Evolutionary conservation across 1,284 basidiomycete species (phyloP).

Genomic region (Heterobasidion irregulare): DNA sequence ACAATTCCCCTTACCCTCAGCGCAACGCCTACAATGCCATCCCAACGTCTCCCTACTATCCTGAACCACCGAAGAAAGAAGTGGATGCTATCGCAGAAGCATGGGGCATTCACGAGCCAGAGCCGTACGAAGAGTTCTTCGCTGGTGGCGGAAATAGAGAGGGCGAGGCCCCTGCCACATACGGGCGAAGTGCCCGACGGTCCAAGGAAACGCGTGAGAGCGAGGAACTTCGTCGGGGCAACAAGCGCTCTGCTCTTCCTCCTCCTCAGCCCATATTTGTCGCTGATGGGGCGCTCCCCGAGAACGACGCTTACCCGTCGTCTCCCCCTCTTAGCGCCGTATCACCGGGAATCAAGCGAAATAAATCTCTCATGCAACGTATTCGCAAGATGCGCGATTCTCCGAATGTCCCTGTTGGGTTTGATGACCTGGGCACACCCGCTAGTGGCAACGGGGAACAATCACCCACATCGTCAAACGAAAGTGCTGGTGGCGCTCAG

Average conservation of each 20-base stretch:
- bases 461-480: slow-evolving; percentile 39
- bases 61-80: slow-evolving; percentile 61
- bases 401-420: slow-evolving; percentile 68
- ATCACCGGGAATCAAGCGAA: slow-evolving; percentile 51
- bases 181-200: slow-evolving; percentile 15
- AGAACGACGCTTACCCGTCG: slow-evolving; percentile 21
- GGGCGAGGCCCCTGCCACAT: slow-evolving; percentile 47
- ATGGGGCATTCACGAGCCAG: slow-evolving; percentile 83
- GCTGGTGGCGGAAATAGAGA: slow-evolving; percentile 48
- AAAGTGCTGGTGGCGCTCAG: slow-evolving; percentile 19
- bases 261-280: slow-evolving; percentile 77
- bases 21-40: slow-evolving; percentile 24
- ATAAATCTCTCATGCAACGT: slow-evolving; percentile 75
- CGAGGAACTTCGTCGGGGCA: slow-evolving; percentile 5
- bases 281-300: slow-evolving; percentile 34
- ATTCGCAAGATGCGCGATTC: slow-evolving; percentile 78
- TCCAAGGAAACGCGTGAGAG: slow-evolving; percentile 12
- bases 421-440: slow-evolving; percentile 24
- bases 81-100: slow-evolving; percentile 78
- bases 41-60: slow-evolving; percentile 33
- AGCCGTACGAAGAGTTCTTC: slow-evolving; percentile 81
- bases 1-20: slow-evolving; percentile 43
- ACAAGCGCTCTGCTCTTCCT: slow-evolving; percentile 44
- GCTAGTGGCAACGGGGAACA: slow-evolving; percentile 30
- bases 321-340: slow-evolving; percentile 24